Conservation (phyloP, 305 asterid genomes). For the Fraxinus nigra region DNA sequence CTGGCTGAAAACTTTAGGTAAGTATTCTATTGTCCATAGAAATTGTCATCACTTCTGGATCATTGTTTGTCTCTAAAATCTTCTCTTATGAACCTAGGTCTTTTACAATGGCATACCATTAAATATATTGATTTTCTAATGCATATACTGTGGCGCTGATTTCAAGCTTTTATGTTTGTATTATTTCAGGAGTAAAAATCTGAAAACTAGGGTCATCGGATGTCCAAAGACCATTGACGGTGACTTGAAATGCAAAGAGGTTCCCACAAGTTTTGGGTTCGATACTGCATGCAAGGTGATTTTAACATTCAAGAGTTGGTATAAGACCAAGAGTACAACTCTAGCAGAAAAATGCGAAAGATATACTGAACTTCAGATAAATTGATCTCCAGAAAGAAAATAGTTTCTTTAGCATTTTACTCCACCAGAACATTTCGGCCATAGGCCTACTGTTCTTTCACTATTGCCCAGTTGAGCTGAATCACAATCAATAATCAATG, state of each 20-base stretch:
- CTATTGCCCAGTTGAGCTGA: background rate
- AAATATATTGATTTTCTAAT: background rate
- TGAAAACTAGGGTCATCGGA: constrained; percentile 91
- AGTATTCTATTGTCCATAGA: background rate
- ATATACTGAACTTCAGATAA: background rate
- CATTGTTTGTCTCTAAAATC: constrained; percentile 9
- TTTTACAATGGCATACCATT: background rate
- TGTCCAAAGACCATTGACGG: constrained; percentile 99
- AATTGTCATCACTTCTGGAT: background rate
- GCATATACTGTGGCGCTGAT: background rate
- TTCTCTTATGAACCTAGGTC: background rate
- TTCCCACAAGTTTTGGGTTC: constrained; percentile 92
- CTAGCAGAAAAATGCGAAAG: background rate
- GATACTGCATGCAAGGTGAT: constrained; percentile 99
- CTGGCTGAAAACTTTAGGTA: constrained; percentile 92
- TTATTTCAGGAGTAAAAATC: constrained; percentile 67
- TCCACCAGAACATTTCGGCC: background rate
- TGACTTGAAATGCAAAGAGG: constrained; percentile 92
- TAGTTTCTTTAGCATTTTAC: background rate
- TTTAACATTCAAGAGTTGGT: background rate
- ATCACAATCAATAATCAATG: background rate
- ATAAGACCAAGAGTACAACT: background rate
- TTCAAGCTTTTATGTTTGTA: constrained; percentile 4
- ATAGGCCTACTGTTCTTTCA: background rate
- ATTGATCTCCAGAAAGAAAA: background rate